Conservation (phyloP, 2,329 filamentous ascomycete species). For the Diplodia corticola region DNA sequence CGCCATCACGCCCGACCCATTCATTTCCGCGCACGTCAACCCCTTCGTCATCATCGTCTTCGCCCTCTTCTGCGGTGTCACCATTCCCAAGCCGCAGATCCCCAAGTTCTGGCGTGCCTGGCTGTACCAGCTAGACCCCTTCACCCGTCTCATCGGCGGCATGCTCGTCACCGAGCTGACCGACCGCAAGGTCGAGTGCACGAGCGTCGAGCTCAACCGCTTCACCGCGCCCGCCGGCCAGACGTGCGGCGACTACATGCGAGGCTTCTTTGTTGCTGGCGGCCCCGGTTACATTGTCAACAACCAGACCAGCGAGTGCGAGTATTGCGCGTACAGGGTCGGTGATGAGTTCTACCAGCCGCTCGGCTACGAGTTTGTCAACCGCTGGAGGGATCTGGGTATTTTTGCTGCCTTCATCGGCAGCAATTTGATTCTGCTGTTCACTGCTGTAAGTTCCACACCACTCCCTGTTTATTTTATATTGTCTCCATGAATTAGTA, state of each 20-base stretch:
- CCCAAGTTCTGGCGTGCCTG: conserved; percentile 75
- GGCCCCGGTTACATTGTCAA: conserved; percentile 70
- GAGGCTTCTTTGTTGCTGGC: conserved; percentile 65
- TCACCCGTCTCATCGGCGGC: conserved; percentile 77
- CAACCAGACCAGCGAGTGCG: conserved; percentile 66
- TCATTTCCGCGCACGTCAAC: conserved; percentile 77
- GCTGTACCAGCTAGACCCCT: conserved; percentile 81
- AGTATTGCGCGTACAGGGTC: conserved; percentile 78
- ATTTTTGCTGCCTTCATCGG: conserved; percentile 75
- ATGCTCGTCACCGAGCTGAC: conserved; percentile 79
- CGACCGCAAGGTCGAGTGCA: conserved; percentile 63
- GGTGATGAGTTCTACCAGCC: conserved; percentile 78
- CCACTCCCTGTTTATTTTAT: background rate
- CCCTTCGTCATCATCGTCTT: conserved; percentile 83
- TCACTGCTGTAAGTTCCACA: conserved; percentile 46
- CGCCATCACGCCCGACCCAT: conserved; percentile 73
- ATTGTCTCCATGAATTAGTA: background rate
- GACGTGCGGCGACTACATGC: conserved; percentile 76
- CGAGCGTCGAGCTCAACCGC: conserved; percentile 60
- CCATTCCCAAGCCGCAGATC: conserved; percentile 76
- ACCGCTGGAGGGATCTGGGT: conserved; percentile 80
- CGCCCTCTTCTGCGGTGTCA: conserved; percentile 83
- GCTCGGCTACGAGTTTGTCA: conserved; percentile 64
- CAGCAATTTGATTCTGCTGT: conserved; percentile 70
- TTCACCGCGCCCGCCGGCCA: conserved; percentile 67